Conservation (phyloP, 2,329 filamentous ascomycete species). For the Verticillium nubilum region DNA sequence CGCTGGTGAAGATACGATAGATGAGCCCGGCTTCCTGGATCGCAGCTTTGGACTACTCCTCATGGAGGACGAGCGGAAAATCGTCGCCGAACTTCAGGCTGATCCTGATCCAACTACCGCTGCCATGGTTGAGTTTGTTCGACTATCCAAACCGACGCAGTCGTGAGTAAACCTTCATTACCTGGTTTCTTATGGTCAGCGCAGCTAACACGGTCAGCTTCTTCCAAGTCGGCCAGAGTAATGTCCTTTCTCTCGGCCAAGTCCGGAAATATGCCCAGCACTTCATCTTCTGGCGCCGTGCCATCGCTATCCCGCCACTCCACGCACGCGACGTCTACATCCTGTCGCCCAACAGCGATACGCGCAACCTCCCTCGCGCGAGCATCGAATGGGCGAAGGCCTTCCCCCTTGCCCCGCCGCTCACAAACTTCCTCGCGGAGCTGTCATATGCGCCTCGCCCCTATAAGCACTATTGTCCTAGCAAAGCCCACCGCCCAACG, state of each 20-base stretch:
- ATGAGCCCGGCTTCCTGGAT: conserved; percentile 65
- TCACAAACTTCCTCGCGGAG: conserved; percentile 82
- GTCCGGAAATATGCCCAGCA: conserved; percentile 86
- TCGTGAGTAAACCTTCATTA: conserved; percentile 40
- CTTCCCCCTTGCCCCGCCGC: conserved; percentile 77
- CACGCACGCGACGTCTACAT: conserved; percentile 89
- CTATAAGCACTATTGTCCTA: conserved; percentile 80
- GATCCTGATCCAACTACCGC: conserved; percentile 71
- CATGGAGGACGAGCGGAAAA: conserved; percentile 73
- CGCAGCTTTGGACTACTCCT: conserved; percentile 85
- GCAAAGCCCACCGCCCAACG: conserved; percentile 76
- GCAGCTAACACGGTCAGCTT: conserved; percentile 32
- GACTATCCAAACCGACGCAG: conserved; percentile 63
- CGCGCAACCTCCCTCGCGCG: conserved; percentile 63
- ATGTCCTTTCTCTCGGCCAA: conserved; percentile 70
- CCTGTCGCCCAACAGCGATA: conserved; percentile 82
- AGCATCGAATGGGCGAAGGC: conserved; percentile 66
- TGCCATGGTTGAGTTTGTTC: conserved; percentile 76
- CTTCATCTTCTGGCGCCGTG: conserved; percentile 92
- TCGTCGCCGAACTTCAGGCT: conserved; percentile 67
- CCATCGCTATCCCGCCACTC: conserved; percentile 84
- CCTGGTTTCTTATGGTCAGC: no score
- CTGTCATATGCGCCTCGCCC: conserved; percentile 75
- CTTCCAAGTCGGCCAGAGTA: conserved; percentile 64
- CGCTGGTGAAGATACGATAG: conserved; percentile 59